phyloP scores from a whole-genome alignment of 1,284 basidiomycete genomes.

The Ceratobasidium sp. region DNA sequence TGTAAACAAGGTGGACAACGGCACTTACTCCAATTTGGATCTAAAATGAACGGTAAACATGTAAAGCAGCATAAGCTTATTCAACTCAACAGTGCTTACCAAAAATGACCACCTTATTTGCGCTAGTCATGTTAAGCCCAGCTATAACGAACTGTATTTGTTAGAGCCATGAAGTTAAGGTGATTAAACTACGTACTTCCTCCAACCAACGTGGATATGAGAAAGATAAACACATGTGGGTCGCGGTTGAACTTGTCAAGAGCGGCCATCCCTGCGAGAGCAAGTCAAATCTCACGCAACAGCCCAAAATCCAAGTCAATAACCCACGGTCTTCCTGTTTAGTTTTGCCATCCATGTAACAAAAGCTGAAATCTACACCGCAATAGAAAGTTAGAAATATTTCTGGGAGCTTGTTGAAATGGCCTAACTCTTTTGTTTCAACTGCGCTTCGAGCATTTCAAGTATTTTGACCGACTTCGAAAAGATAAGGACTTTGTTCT shows the following conservation, averaged over 20 bases:
- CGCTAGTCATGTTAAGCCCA: conserved; percentile 76
- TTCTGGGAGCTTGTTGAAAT: neutral
- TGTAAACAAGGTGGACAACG: neutral
- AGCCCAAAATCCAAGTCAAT: neutral
- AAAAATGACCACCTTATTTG: conserved; percentile 88
- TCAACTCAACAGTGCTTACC: conserved; percentile 58
- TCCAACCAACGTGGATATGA: conserved; percentile 82
- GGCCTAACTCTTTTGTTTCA: conserved; percentile 64
- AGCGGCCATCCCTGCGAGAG: conserved; percentile 75
- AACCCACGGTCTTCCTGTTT: conserved; percentile 70
- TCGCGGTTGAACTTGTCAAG: conserved; percentile 86
- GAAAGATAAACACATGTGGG: conserved; percentile 75
- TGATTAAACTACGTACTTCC: conserved; percentile 57
- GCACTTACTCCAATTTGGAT: conserved; percentile 86
- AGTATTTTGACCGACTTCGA: conserved; percentile 86
- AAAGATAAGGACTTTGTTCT: conserved; percentile 86
- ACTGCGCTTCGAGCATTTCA: conserved; percentile 78
- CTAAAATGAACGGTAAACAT: conserved; percentile 54
- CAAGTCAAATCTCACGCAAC: neutral
- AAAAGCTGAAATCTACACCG: conserved; percentile 67
- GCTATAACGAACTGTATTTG: conserved; percentile 48
- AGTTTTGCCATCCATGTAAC: conserved; percentile 78
- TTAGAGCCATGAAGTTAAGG: neutral
- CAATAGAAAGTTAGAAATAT: conserved; percentile 5
- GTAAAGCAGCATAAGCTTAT: neutral